Evolutionary conservation across 306 rosid species (phyloP).

Genomic region (Rubus idaeus): DNA sequence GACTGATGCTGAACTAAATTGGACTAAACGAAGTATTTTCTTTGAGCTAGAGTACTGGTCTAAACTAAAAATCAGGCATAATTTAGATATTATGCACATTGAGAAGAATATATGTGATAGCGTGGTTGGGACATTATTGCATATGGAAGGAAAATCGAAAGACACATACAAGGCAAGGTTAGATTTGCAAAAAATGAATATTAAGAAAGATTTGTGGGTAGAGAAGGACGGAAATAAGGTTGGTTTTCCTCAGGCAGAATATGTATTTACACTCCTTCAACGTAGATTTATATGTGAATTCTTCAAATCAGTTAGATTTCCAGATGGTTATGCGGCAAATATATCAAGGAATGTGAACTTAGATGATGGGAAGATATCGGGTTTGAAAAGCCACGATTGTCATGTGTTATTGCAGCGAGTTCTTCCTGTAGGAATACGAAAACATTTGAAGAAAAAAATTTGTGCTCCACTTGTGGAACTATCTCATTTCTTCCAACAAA

Average conservation of each 20-base stretch:
- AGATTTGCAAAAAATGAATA: too few relatives aligned
- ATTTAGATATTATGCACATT: too few relatives aligned
- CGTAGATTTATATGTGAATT: background rate
- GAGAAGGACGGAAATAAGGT: background rate
- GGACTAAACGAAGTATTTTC: too few relatives aligned
- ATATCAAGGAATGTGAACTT: background rate
- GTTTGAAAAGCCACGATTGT: background rate
- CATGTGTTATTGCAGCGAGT: constrained; percentile 6
- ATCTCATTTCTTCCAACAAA: constrained; percentile 5
- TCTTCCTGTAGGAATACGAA: background rate
- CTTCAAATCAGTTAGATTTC: background rate
- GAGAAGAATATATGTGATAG: too few relatives aligned
- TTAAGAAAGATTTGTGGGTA: too few relatives aligned
- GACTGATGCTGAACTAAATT: too few relatives aligned
- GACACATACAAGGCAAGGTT: too few relatives aligned
- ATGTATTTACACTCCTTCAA: background rate
- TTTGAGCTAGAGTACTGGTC: too few relatives aligned
- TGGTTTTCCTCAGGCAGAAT: background rate
- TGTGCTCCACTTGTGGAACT: background rate
- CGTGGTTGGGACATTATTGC: background rate
- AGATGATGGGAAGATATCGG: background rate
- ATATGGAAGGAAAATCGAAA: too few relatives aligned
- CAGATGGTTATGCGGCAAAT: background rate
- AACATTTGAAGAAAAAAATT: background rate
- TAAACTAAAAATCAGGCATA: too few relatives aligned